Evolutionary conservation across 805 yeast species (phyloP).

Genomic region (Candida saitoana): DNA sequence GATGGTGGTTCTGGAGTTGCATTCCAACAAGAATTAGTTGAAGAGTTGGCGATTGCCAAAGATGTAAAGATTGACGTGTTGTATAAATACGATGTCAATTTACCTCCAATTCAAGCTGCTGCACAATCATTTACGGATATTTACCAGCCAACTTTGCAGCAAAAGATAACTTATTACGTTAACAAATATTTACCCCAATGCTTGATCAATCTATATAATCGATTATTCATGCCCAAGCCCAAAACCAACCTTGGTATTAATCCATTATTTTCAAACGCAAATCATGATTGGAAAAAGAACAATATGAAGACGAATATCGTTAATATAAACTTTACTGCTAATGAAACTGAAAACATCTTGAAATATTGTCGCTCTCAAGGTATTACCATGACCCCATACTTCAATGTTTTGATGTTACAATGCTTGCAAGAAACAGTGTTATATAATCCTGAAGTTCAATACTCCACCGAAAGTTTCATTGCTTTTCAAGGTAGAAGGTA

Average conservation of each 20-base stretch:
- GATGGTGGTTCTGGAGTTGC: slow-evolving; percentile 30
- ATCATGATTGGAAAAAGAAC: slow-evolving; percentile 6
- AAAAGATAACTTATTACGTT: slow-evolving; percentile 5
- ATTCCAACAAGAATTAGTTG: slow-evolving; percentile 23
- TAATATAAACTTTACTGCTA: slow-evolving; percentile 12
- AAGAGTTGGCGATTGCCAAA: slow-evolving; percentile 10
- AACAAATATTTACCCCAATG: slow-evolving; percentile 5
- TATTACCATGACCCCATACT: slow-evolving; percentile 20
- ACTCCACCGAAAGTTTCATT: slow-evolving; percentile 10
- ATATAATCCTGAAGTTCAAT: slow-evolving; percentile 4
- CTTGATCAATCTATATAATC: background rate
- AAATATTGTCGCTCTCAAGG: slow-evolving; percentile 14
- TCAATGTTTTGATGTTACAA: slow-evolving; percentile 15
- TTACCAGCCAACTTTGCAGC: slow-evolving; percentile 7
- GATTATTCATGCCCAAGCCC: background rate
- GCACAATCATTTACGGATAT: slow-evolving; percentile 9
- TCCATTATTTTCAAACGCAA: slow-evolving; percentile 10
- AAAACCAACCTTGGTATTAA: slow-evolving; percentile 4
- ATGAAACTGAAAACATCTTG: slow-evolving; percentile 9
- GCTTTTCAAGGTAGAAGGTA: slow-evolving; percentile 19
- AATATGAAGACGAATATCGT: slow-evolving; percentile 10
- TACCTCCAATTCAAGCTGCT: slow-evolving; percentile 9
- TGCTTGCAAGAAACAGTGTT: slow-evolving; percentile 16
- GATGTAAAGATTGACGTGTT: slow-evolving; percentile 6
- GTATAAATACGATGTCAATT: slow-evolving; percentile 7